A percentile compares a stretch with the other conserved stretches of the same genome.
Conservation (phyloP, 2,329 filamentous ascomycete species). For the Aspergillus piperis region DNA sequence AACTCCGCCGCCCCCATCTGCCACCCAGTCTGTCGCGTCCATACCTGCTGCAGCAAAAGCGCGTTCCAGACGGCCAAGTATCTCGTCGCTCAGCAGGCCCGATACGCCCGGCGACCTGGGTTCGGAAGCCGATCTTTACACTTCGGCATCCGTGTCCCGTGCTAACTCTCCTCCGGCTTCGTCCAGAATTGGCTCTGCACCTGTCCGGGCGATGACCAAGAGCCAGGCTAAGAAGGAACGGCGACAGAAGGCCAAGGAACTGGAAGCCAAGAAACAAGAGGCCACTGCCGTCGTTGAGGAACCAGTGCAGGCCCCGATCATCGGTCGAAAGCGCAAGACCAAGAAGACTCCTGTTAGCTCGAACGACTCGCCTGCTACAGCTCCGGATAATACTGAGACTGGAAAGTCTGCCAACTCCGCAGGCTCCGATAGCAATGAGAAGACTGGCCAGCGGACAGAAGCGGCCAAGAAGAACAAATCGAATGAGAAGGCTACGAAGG, state of each 20-base stretch:
- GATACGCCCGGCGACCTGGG: conserved; percentile 62
- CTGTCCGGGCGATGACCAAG: conserved; percentile 61
- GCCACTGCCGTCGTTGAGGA: conserved; percentile 48
- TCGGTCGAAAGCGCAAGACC: conserved; percentile 63
- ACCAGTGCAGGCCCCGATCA: conserved; percentile 60
- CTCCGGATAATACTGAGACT: conserved; percentile 19
- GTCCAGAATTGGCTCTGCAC: conserved; percentile 60
- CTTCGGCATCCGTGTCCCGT: conserved; percentile 61
- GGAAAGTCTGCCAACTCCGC: conserved; percentile 20
- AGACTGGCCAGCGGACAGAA: conserved; percentile 20
- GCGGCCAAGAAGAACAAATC: conserved; percentile 26
- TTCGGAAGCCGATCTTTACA: conserved; percentile 60
- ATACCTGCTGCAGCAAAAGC: conserved; percentile 32
- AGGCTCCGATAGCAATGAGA: conserved; percentile 20
- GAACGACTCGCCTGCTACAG: conserved; percentile 19
- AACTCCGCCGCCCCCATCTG: conserved; percentile 33
- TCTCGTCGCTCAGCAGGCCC: conserved; percentile 60
- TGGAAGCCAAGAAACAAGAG: conserved; percentile 47
- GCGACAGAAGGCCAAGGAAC: conserved; percentile 51
- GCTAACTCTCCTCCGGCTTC: conserved; percentile 58
- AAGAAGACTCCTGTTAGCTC: conserved; percentile 45
- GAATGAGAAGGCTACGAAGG: conserved; percentile 28
- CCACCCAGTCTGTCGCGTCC: conserved; percentile 36
- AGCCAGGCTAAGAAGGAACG: conserved; percentile 63
- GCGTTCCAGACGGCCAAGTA: conserved; percentile 39